Percentiles rank a stretch among this genome's conserved stretches.
phyloP scores from a whole-genome alignment of 83 land plant genomes.

The Diphasiastrum complanatum region DNA sequence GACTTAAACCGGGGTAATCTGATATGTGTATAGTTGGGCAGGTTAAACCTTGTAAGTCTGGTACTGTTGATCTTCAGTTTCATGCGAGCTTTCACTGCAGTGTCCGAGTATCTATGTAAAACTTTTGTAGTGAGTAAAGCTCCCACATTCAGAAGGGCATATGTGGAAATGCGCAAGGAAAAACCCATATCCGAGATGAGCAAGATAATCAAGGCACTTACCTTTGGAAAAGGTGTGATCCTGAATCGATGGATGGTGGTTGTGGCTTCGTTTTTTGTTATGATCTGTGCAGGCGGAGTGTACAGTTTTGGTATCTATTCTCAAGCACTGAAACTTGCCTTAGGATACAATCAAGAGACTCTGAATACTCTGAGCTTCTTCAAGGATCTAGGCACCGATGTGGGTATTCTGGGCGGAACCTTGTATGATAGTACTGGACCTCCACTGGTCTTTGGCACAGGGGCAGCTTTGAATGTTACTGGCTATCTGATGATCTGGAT shows the following conservation, averaged over 20 bases:
- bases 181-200: no score
- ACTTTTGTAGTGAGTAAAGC: no score
- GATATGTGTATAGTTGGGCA: no score
- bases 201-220: no score
- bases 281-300: background rate
- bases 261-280: conserved; percentile 7
- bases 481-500: conserved; percentile 20
- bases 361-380: conserved; percentile 14
- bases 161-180: no score
- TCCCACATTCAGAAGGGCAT: no score
- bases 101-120: no score
- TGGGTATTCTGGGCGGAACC: conserved; percentile 6
- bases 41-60: no score
- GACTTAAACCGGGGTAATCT: no score
- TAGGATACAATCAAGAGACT: conserved; percentile 7
- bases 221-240: no score
- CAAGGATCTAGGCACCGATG: conserved; percentile 12
- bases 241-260: conserved; percentile 6
- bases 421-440: background rate
- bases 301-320: conserved; percentile 18
- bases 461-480: conserved; percentile 2
- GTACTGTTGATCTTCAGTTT: no score
- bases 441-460: conserved; percentile 9
- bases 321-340: conserved; percentile 5
- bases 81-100: no score